These are phyloP conservation scores for Rhizoctonia solani DNA, from an alignment of 1,284 basidiomycete genomes.

Conservation along the genomic window DNA sequence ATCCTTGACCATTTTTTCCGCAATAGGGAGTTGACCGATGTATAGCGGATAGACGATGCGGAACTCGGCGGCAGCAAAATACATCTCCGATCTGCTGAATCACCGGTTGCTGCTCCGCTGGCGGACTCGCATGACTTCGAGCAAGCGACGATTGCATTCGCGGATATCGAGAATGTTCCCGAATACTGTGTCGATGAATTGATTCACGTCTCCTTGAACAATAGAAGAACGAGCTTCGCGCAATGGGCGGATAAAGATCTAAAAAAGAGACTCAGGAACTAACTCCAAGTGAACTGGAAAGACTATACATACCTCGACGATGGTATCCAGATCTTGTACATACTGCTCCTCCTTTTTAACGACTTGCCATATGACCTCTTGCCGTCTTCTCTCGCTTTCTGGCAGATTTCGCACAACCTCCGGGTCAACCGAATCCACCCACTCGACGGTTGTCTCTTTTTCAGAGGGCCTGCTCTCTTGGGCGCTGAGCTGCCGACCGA, in stretches of 20 bases:
- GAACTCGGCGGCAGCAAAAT: conserved; percentile 88
- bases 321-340: conserved; percentile 81
- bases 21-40: conserved; percentile 81
- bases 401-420: conserved; percentile 70
- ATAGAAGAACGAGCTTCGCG: conserved; percentile 71
- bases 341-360: conserved; percentile 92
- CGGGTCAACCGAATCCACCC: conserved; percentile 72
- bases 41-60: conserved; percentile 84
- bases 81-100: conserved; percentile 89
- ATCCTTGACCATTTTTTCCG: conserved; percentile 83
- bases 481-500: conserved; percentile 12
- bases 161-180: conserved; percentile 84
- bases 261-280: neutral
- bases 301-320: conserved; percentile 47
- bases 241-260: conserved; percentile 81
- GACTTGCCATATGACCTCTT: conserved; percentile 89
- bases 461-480: conserved; percentile 8
- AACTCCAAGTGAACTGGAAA: conserved; percentile 4
- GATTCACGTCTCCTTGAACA: conserved; percentile 68
- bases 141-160: conserved; percentile 76
- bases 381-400: conserved; percentile 79
- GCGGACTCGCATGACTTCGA: conserved; percentile 85
- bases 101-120: conserved; percentile 87
- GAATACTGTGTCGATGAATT: conserved; percentile 87
- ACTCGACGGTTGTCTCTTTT: conserved; percentile 58